A percentile compares a stretch with the other conserved stretches of the same genome.
Conservation (phyloP, 345 rosid genomes). For the Acer saccharum region DNA sequence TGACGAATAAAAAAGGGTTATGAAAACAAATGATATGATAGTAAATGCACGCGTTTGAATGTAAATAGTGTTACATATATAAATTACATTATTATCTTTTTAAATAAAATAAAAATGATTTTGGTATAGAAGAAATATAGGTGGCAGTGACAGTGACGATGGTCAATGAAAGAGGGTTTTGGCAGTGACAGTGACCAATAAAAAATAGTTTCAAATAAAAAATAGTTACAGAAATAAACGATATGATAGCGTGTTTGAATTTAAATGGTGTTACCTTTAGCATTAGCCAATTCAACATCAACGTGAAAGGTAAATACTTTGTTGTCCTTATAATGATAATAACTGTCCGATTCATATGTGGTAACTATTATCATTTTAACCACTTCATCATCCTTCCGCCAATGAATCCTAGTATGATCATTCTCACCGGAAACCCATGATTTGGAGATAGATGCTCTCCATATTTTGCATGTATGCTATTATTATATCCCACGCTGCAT, state of each 20-base stretch:
- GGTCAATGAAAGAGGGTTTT: too few relatives aligned
- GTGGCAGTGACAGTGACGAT: too few relatives aligned
- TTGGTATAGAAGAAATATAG: too few relatives aligned
- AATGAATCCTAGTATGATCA: constrained; percentile 82
- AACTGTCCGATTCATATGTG: constrained; percentile 64
- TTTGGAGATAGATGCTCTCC: constrained; percentile 77
- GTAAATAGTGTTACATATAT: too few relatives aligned
- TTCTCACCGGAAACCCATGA: constrained; percentile 87
- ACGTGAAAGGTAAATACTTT: constrained; percentile 84
- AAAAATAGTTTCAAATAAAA: background rate
- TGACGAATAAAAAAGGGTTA: too few relatives aligned
- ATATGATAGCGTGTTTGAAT: background rate
- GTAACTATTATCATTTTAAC: constrained; percentile 83
- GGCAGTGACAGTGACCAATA: background rate
- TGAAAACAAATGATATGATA: too few relatives aligned
- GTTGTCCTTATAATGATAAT: constrained; percentile 84
- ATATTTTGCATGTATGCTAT: constrained; percentile 97
- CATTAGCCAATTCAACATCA: constrained; percentile 83
- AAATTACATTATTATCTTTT: background rate
- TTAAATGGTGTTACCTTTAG: constrained; percentile 52
- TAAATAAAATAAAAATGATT: too few relatives aligned
- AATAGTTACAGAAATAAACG: too few relatives aligned
- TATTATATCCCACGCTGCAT: constrained; percentile 75
- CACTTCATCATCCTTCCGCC: constrained; percentile 97
- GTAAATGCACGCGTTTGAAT: too few relatives aligned